These are phyloP conservation scores for Millerozyma acaciae DNA, from an alignment of 805 yeast genomes.

Conservation along the genomic window DNA sequence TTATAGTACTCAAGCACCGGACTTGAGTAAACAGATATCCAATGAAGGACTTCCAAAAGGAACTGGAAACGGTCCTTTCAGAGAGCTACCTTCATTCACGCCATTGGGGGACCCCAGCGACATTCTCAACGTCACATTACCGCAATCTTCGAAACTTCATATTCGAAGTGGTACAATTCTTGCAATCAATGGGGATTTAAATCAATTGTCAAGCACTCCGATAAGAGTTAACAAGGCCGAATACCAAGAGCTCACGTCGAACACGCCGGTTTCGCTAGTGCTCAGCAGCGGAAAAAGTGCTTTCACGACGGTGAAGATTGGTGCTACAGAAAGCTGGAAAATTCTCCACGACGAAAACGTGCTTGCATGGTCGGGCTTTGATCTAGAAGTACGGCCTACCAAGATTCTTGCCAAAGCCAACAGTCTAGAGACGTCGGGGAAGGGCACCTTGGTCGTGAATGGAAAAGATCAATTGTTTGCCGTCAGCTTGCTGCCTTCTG, in stretches of 20 bases:
- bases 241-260: slow-evolving; percentile 11
- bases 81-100: slow-evolving; percentile 39
- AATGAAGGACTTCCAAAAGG: slow-evolving; percentile 24
- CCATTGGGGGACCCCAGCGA: slow-evolving; percentile 38
- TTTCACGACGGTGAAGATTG: slow-evolving; percentile 35
- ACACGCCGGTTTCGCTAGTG: slow-evolving; percentile 18
- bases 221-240: slow-evolving; percentile 7
- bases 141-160: slow-evolving; percentile 36
- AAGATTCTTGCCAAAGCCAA: slow-evolving; percentile 16
- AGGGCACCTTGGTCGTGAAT: slow-evolving; percentile 38
- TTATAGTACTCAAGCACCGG: too few relatives aligned
- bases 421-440: slow-evolving; percentile 29
- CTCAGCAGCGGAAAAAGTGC: slow-evolving; percentile 33
- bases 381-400: slow-evolving; percentile 19
- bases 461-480: slow-evolving; percentile 39
- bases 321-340: slow-evolving; percentile 41
- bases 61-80: slow-evolving; percentile 45
- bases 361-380: slow-evolving; percentile 48
- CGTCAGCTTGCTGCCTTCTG: slow-evolving; percentile 30
- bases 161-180: slow-evolving; percentile 37
- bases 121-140: slow-evolving; percentile 41
- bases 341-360: slow-evolving; percentile 32
- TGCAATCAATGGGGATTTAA: slow-evolving; percentile 42
- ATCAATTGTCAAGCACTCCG: slow-evolving; percentile 16
- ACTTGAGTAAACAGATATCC: slow-evolving; percentile 8